A percentile compares a stretch with the other conserved stretches of the same genome.
Evolutionary conservation across 805 yeast species (phyloP).

Genomic region (Cyberlindnera galapagoensis): DNA sequence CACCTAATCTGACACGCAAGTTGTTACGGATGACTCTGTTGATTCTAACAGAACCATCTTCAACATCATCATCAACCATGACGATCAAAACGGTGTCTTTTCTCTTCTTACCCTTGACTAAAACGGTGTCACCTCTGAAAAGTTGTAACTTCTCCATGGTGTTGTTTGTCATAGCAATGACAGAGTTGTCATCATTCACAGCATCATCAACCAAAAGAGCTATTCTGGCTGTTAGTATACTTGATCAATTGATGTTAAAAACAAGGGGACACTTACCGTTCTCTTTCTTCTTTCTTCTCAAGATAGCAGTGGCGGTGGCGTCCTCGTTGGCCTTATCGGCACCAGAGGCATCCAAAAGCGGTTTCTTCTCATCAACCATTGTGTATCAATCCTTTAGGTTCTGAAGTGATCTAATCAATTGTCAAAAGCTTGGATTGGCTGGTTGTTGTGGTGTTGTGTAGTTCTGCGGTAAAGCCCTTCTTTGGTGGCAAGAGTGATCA

Average conservation of each 20-base stretch:
- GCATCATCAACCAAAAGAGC: slow-evolving; percentile 94
- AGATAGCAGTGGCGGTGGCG: slow-evolving; percentile 92
- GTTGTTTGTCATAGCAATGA: slow-evolving; percentile 87
- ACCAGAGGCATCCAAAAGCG: slow-evolving; percentile 62
- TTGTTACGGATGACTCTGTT: slow-evolving; percentile 96
- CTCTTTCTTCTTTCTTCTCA: slow-evolving; percentile 96
- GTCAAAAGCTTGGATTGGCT: too few species aligned
- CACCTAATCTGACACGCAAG: slow-evolving; percentile 90
- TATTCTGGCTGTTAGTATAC: slow-evolving; percentile 2
- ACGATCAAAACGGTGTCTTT: slow-evolving; percentile 96
- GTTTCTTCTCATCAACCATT: slow-evolving; percentile 32
- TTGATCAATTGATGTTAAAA: neutral
- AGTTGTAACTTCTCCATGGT: slow-evolving; percentile 93
- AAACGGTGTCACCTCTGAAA: slow-evolving; percentile 96
- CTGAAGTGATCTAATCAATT: too few species aligned
- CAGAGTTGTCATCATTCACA: slow-evolving; percentile 93
- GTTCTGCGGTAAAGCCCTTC: too few species aligned
- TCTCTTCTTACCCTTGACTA: slow-evolving; percentile 96
- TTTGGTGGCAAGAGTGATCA: too few species aligned
- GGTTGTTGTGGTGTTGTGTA: too few species aligned
- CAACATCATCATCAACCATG: slow-evolving; percentile 92
- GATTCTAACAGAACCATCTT: slow-evolving; percentile 89
- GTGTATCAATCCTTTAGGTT: too few species aligned
- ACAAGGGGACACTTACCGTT: slow-evolving; percentile 31
- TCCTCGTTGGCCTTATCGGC: slow-evolving; percentile 49